These are phyloP conservation scores for Erythrobasidium hasegawianum DNA, from an alignment of 1,284 basidiomycete species.

Conservation along the genomic window DNA sequence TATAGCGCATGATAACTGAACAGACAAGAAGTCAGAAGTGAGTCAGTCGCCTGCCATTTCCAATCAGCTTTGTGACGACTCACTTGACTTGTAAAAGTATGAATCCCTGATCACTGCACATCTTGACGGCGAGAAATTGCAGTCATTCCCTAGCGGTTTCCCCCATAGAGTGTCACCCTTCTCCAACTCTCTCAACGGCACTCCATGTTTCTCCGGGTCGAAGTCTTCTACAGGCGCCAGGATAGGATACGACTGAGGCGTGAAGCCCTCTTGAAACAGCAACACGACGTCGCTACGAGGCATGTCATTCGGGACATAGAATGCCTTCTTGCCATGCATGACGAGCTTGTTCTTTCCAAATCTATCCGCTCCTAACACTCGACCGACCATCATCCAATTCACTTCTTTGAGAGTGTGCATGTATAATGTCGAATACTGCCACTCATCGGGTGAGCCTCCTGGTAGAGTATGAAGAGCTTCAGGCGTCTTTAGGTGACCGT, in stretches of 20 bases:
- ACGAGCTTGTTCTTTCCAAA: slow-evolving; percentile 26
- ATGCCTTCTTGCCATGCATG: slow-evolving; percentile 15
- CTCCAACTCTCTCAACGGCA: slow-evolving; percentile 21
- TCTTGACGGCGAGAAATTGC: slow-evolving; percentile 4
- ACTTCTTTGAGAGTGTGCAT: slow-evolving; percentile 8
- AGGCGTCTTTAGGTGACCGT: slow-evolving; percentile 7
- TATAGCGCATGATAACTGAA: too few species aligned
- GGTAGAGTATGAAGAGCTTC: not conserved
- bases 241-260: not conserved
- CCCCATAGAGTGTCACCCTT: slow-evolving; percentile 7
- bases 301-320: slow-evolving; percentile 29
- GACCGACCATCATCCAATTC: slow-evolving; percentile 21
- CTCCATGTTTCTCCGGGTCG: slow-evolving; percentile 18
- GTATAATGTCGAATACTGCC: slow-evolving; percentile 13
- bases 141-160: slow-evolving; percentile 12
- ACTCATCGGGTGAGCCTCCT: slow-evolving; percentile 18
- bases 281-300: slow-evolving; percentile 11
- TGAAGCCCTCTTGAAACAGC: slow-evolving; percentile 2
- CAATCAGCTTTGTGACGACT: not conserved
- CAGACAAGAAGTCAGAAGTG: too few species aligned
- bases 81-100: slow-evolving; percentile 15
- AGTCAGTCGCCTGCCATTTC: too few species aligned
- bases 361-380: slow-evolving; percentile 17
- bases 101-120: slow-evolving; percentile 21
- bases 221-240: slow-evolving; percentile 16